Conservation (phyloP, 2,329 filamentous ascomycete genomes). For the Penicillium crustosum region DNA sequence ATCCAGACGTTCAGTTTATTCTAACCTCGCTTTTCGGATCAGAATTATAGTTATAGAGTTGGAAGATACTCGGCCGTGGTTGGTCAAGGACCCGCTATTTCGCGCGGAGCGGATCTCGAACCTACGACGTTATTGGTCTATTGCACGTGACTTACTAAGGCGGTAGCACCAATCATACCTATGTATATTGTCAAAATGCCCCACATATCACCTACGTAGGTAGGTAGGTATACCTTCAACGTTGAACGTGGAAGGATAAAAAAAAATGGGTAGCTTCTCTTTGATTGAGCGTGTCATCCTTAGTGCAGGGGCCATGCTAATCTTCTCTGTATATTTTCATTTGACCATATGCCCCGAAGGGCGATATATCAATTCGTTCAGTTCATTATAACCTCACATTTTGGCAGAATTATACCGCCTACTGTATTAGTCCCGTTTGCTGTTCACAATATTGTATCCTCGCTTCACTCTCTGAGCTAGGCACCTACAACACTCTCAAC, state of each 20-base stretch:
- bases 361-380: constrained; percentile 11
- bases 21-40: neutral
- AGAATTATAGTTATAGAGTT: neutral
- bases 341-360: constrained; percentile 60
- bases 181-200: too few relatives aligned
- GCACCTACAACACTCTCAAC: neutral
- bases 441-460: neutral
- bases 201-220: too few relatives aligned
- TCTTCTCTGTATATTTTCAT: constrained; percentile 72
- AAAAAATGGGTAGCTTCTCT: constrained; percentile 73
- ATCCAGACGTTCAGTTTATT: neutral
- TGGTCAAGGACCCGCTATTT: neutral
- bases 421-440: neutral
- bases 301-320: constrained; percentile 84
- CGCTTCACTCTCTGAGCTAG: neutral
- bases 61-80: neutral
- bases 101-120: neutral
- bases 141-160: neutral
- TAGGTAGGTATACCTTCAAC: neutral
- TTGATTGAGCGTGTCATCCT: constrained; percentile 90
- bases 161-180: neutral
- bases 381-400: constrained; percentile 23
- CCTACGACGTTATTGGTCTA: neutral
- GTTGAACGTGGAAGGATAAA: constrained; percentile 39
- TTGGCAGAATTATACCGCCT: neutral